These are phyloP conservation scores for Comarum palustre DNA, from an alignment of 306 rosid species.

Conservation along the genomic window DNA sequence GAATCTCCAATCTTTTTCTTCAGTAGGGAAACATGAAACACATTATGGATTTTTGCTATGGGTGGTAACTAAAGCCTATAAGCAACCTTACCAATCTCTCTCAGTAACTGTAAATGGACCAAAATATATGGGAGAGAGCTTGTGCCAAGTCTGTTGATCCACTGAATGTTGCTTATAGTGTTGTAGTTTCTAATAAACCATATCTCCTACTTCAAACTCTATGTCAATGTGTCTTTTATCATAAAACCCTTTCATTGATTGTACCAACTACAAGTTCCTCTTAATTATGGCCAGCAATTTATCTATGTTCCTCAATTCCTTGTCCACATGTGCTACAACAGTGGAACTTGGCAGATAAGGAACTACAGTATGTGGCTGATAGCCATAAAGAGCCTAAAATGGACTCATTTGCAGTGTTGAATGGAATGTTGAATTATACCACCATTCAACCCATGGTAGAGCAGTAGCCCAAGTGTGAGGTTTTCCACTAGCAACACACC, in stretches of 20 bases:
- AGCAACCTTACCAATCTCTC: not conserved
- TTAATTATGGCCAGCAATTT: not conserved
- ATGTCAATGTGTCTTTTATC: not conserved
- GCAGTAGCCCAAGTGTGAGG: not conserved
- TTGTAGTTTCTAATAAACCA: not conserved
- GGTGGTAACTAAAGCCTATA: not conserved
- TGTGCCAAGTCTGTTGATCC: too few relatives aligned
- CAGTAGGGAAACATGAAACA: not conserved
- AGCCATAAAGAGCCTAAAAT: not conserved
- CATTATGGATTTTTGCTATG: not conserved
- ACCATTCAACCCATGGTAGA: not conserved
- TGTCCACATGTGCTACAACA: not conserved
- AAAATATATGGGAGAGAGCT: slow-evolving; percentile 29
- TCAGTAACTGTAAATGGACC: slow-evolving; percentile 41
- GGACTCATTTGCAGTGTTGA: not conserved
- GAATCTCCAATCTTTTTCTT: not conserved
- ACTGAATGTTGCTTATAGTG: not conserved
- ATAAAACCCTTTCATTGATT: not conserved
- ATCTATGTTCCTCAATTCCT: not conserved
- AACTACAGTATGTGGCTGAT: not conserved
- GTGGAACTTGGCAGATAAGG: not conserved
- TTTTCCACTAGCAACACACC: not conserved
- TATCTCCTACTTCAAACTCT: not conserved
- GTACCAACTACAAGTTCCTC: not conserved
- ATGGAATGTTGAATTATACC: not conserved